phyloP scores from a whole-genome alignment of 2,329 filamentous ascomycete genomes.

The Sclerotinia sclerotiorum region DNA sequence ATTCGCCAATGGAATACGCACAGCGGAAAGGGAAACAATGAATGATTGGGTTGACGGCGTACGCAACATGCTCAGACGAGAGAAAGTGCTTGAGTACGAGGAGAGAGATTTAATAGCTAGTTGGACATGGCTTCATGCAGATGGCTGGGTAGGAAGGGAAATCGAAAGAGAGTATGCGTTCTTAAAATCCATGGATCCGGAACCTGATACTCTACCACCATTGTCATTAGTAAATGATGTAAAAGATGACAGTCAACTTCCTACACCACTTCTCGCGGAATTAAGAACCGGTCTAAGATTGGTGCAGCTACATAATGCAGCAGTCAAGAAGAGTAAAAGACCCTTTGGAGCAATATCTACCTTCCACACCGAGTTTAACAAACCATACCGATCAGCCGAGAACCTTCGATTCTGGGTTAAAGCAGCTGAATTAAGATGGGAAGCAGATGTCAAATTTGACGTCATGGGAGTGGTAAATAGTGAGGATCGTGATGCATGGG shows the following conservation, averaged over 20 bases:
- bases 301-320: slow-evolving; percentile 84
- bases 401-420: slow-evolving; percentile 97
- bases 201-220: slow-evolving; percentile 60
- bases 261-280: slow-evolving; percentile 70
- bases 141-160: slow-evolving; percentile 70
- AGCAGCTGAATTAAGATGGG: slow-evolving; percentile 91
- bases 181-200: slow-evolving; percentile 69
- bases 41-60: slow-evolving; percentile 77
- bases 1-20: slow-evolving; percentile 78
- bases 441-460: slow-evolving; percentile 78
- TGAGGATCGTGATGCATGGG: slow-evolving; percentile 67
- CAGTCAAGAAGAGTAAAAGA: slow-evolving; percentile 78
- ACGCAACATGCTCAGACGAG: slow-evolving; percentile 70
- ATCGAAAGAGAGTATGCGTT: slow-evolving; percentile 81
- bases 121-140: slow-evolving; percentile 78
- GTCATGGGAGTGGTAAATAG: slow-evolving; percentile 84
- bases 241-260: slow-evolving; percentile 47
- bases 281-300: slow-evolving; percentile 79
- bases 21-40: slow-evolving; percentile 76
- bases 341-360: slow-evolving; percentile 86
- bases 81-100: slow-evolving; percentile 72
- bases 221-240: slow-evolving; percentile 60
- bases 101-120: slow-evolving; percentile 64
- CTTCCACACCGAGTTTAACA: slow-evolving; percentile 89
- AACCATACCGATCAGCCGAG: slow-evolving; percentile 90